Percentiles rank a stretch among this genome's conserved stretches.
These are phyloP conservation scores for Pestalotiopsis sp. DNA, from an alignment of 2,329 filamentous ascomycete species.

Conservation along the genomic window DNA sequence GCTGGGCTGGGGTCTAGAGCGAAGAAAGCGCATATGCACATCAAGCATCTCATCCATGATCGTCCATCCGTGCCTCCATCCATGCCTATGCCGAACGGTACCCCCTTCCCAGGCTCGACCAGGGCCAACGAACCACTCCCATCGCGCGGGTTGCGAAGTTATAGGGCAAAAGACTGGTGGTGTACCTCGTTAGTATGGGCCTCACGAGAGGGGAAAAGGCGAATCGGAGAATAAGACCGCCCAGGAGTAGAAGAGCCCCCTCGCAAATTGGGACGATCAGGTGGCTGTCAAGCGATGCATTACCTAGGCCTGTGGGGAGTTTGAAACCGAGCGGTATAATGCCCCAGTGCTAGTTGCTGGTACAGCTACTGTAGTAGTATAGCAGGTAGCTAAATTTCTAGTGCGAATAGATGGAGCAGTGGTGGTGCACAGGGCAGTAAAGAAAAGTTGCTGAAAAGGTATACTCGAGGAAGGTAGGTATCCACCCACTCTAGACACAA, in stretches of 20 bases:
- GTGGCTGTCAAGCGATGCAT: constrained; percentile 35
- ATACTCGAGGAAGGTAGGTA: not conserved
- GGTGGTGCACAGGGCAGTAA: not conserved
- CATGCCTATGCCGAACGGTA: constrained; percentile 18
- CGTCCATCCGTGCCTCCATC: not conserved
- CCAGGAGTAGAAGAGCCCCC: constrained; percentile 5
- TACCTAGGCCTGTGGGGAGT: constrained; percentile 30
- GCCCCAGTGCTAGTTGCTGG: constrained; percentile 6
- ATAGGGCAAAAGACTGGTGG: constrained; percentile 18
- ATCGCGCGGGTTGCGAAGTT: constrained; percentile 21
- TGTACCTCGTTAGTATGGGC: no score
- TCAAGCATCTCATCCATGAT: constrained; percentile 13
- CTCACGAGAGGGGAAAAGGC: constrained; percentile 12
- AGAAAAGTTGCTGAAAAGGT: not conserved
- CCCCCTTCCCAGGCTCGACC: constrained; percentile 11
- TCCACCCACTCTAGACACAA: not conserved
- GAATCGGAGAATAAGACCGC: constrained; percentile 17
- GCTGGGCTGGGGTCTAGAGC: not conserved
- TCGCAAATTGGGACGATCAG: constrained; percentile 20
- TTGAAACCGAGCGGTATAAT: constrained; percentile 26
- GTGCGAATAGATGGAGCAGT: not conserved
- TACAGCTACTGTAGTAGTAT: not conserved
- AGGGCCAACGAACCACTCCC: constrained; percentile 22
- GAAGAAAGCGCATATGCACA: constrained; percentile 13
- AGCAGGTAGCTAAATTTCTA: not conserved